A percentile compares a stretch with the other conserved stretches of the same genome.
Evolutionary conservation across 495 filamentous ascomycete species (phyloP).

Genomic region (Rhypophila decipiens): DNA sequence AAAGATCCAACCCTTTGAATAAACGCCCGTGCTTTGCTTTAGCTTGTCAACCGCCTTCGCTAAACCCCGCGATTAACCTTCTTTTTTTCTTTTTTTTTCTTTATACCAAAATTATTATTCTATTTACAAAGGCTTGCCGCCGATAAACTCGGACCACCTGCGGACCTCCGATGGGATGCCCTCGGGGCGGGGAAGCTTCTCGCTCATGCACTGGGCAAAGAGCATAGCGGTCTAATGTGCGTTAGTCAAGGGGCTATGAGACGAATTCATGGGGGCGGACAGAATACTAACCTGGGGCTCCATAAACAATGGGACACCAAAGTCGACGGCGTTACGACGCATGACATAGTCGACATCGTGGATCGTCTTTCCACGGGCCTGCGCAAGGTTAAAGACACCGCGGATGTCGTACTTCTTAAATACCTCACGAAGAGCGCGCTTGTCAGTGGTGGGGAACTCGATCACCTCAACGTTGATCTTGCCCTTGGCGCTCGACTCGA

Average conservation of each 20-base stretch:
- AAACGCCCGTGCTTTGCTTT: too few species aligned
- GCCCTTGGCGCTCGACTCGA: slow-evolving; percentile 64
- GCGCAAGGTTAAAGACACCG: slow-evolving; percentile 92
- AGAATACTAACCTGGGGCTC: slow-evolving; percentile 80
- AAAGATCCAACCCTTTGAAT: too few species aligned
- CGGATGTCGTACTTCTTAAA: slow-evolving; percentile 96
- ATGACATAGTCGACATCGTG: slow-evolving; percentile 97
- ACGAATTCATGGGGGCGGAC: too few species aligned
- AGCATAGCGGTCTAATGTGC: slow-evolving; percentile 75
- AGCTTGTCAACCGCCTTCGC: too few species aligned
- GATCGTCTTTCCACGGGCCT: slow-evolving; percentile 71
- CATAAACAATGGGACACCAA: slow-evolving; percentile 97
- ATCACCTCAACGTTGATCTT: slow-evolving; percentile 77
- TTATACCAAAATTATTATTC: too few species aligned
- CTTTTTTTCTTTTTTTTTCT: too few species aligned
- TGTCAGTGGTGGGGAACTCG: slow-evolving; percentile 95
- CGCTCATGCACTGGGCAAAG: slow-evolving; percentile 92
- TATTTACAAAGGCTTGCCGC: slow-evolving; percentile 78
- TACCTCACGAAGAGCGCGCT: slow-evolving; percentile 87
- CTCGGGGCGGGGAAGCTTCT: slow-evolving; percentile 79
- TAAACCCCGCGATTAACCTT: too few species aligned
- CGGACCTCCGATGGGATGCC: slow-evolving; percentile 84
- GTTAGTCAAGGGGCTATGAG: slow-evolving; percentile 20
- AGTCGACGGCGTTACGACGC: slow-evolving; percentile 96
- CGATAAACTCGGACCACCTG: slow-evolving; percentile 90